Evolutionary conservation across 495 filamentous ascomycete genomes (phyloP).

Genomic region (Neurospora sp.): DNA sequence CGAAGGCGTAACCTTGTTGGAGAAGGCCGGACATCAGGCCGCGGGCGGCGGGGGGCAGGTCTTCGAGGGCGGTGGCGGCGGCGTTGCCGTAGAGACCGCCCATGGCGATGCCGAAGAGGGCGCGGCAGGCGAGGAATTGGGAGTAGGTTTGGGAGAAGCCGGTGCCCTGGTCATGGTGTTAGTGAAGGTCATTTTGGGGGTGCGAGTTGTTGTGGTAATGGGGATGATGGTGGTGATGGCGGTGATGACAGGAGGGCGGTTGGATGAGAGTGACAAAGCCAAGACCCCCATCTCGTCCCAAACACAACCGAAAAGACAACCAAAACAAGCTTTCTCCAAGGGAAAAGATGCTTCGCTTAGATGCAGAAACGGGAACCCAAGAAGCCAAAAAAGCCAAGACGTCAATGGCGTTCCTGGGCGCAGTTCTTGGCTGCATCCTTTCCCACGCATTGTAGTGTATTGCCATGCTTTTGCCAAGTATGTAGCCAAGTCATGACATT

Average conservation of each 20-base stretch:
- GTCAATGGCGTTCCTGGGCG: background rate
- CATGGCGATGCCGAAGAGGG: conserved; percentile 86
- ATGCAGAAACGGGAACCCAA: background rate
- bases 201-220: no score
- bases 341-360: background rate
- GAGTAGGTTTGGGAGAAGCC: conserved; percentile 70
- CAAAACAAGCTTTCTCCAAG: background rate
- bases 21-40: conserved; percentile 74
- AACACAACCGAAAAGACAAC: background rate
- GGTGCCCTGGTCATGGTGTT: conserved; percentile 39
- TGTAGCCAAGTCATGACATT: background rate
- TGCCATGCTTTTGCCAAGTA: background rate
- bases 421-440: background rate
- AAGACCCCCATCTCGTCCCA: background rate
- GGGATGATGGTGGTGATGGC: background rate
- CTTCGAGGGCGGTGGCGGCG: conserved; percentile 76
- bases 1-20: no score
- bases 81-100: conserved; percentile 83
- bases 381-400: background rate
- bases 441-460: no score
- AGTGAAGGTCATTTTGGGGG: no score
- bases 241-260: background rate
- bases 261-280: background rate
- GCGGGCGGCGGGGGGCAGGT: conserved; percentile 63
- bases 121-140: conserved; percentile 69